A percentile compares a stretch with the other conserved stretches of the same genome.
Evolutionary conservation across 148 eudicot genomes (phyloP).

Genomic region (Heliosperma pusillum): DNA sequence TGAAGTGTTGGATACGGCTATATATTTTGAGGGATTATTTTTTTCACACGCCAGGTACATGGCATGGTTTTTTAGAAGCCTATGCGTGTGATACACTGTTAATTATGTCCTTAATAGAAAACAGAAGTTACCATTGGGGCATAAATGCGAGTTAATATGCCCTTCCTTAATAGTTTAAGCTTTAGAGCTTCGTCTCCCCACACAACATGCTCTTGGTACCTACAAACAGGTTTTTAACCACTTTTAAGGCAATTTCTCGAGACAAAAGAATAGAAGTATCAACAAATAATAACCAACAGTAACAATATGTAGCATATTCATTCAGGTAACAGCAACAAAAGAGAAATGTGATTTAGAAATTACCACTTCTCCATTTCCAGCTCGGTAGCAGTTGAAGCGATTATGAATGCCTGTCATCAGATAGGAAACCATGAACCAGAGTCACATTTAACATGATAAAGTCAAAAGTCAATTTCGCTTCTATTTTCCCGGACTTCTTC

Average conservation of each 20-base stretch:
- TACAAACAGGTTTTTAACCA: slow-evolving; percentile 13
- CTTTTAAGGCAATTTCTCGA: neutral
- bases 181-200: slow-evolving; percentile 81
- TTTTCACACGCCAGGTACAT: too few species aligned
- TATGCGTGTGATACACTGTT: neutral
- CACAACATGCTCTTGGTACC: slow-evolving; percentile 90
- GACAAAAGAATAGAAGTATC: neutral
- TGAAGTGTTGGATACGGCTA: too few species aligned
- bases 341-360: slow-evolving; percentile 13
- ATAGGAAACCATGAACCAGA: slow-evolving; percentile 7
- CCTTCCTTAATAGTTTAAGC: slow-evolving; percentile 76
- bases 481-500: too few species aligned
- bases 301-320: neutral
- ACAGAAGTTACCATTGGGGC: slow-evolving; percentile 77
- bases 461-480: too few species aligned
- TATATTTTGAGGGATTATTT: too few species aligned
- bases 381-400: slow-evolving; percentile 95
- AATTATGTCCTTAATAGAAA: neutral
- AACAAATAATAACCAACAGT: neutral
- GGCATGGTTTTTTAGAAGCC: neutral
- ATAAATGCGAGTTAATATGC: slow-evolving; percentile 77
- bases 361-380: slow-evolving; percentile 89
- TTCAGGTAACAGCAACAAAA: neutral
- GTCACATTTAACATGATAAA: too few species aligned
- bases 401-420: slow-evolving; percentile 74